Base-by-base conservation (phyloP, 2,329 filamentous ascomycete genomes). In the Aureobasidium musti region DNA sequence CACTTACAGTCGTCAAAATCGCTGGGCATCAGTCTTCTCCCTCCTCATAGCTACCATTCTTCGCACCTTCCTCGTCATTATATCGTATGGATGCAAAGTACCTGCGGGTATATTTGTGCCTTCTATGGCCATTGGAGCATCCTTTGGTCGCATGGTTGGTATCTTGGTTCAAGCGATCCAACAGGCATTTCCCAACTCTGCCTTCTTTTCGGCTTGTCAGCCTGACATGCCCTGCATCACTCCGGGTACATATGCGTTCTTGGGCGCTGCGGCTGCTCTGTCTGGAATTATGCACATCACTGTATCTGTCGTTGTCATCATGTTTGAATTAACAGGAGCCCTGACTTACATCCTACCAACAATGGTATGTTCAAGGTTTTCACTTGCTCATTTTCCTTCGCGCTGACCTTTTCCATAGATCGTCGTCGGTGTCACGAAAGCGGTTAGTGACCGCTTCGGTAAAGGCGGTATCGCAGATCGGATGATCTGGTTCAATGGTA, bases 221-320 rank as follows among this genome's bases (percentile, higher is more conserved):
- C 92, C 94, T 1, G 94, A 98, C 75, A 90, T 92, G 45, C 91
- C 94, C 1, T 99, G 95, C 77, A 98, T 99, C 72, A 99, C 95
- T 0, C 95, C 95, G 0, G 95, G 95, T 11, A 98, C 95, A 0
- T 99, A 99, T 75, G 95, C 95, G 7, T 96, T 99, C 72, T 83
- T 99, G 0, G 95, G 95, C 49, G 95, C 95, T 5, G 95, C 89
- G 0, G 94, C 95, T 1, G 91, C 95, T 0, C 82, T 99, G 28
- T 94, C 91, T 76, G 95, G 95, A 11, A 97, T 98, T 74, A 99
- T 98, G 94, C 95, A 98, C 77, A 91, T 99, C 69, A 97, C 94
- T 0, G 88, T 99, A 19, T 96, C 93, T 0, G 92, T 99, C 11
- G 94, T 97, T 2, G 95, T 99, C 73, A 99, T 99, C 77, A 98